Evolutionary conservation across 768 basidiomycete species (phyloP), one percentile per base, ranked within the genome.

Genomic region (Mrakia gelida): DNA sequence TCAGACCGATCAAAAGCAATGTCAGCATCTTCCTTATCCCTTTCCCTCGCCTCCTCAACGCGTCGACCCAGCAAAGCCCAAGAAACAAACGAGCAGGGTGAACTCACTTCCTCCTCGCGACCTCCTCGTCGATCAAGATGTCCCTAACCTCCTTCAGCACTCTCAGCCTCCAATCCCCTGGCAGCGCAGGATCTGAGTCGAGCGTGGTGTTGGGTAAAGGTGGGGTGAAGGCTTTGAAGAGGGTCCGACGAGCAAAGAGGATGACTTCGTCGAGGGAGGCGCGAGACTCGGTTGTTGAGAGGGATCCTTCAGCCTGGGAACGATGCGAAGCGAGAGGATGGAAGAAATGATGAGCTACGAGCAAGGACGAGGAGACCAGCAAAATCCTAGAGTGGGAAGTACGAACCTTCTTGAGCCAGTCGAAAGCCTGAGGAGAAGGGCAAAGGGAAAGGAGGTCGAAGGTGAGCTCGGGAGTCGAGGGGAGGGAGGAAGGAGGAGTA

Each of bases 121-220:
- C 85, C 84, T 97, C 94, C 82, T 96, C 94, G 59, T 95, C 94
- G 43, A 97, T 94, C 65, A 97, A 83, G 56, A 96, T 83, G 79
- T 94, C 91, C 85, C 95, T 95, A 21, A 91, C 87, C 84, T 93
- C 90, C 45, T 88, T 86, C 63, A 89, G 87, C 73, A 96, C 84
- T 81, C 89, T 89, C 67, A 88, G 86, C 82, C 88, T 90, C 87
- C 91, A 92, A 32, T 78, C 77, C 2, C 23, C n/a, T 4, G 77
- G 77, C 21, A 78, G 59, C 49, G n/a, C 56, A 16, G 77, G 73
- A 32, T 78, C 77, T 62, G 73, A 73, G 30, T 78, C 77, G 11
- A 43, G 73, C 2, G 77, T 78, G 1, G 59, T 67, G 30, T 45
- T 63, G 49, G 77, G 77, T 52, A 78, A 38, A 28, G 77, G 77